Percentiles rank a stretch among this genome's conserved stretches.
phyloP scores from a whole-genome alignment of 2,329 filamentous ascomycete species.

The Aureobasidium sp. region DNA sequence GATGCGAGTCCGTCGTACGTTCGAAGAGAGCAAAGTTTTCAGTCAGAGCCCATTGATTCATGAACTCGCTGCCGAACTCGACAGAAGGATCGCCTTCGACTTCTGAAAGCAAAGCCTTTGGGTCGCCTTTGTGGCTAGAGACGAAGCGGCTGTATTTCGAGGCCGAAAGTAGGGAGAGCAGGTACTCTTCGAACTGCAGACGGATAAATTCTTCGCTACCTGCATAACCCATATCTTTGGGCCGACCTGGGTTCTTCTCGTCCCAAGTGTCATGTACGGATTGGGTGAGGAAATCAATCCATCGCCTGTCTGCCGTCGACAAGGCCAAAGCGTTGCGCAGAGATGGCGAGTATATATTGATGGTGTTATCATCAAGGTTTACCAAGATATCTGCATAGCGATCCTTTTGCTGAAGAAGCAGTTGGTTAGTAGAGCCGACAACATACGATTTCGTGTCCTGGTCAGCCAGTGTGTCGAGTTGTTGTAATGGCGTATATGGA shows the following conservation, averaged over 20 bases:
- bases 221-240: constrained; percentile 90
- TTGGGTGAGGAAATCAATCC: constrained; percentile 94
- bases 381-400: constrained; percentile 94
- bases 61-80: constrained; percentile 78
- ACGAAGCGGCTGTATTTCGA: constrained; percentile 69
- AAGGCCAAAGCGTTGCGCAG: constrained; percentile 67
- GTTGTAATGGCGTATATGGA: constrained; percentile 91
- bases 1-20: constrained; percentile 60
- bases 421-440: constrained; percentile 91
- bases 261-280: constrained; percentile 97
- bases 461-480: constrained; percentile 88
- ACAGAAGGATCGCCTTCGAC: constrained; percentile 70
- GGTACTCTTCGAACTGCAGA: constrained; percentile 93
- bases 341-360: constrained; percentile 74
- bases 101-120: constrained; percentile 52
- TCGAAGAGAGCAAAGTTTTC: constrained; percentile 91
- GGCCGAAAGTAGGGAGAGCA: constrained; percentile 77
- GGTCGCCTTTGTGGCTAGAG: constrained; percentile 38
- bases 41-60: constrained; percentile 79
- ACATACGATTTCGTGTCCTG: constrained; percentile 94
- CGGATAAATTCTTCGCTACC: constrained; percentile 97
- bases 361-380: constrained; percentile 82
- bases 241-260: constrained; percentile 74
- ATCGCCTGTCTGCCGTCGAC: constrained; percentile 79
- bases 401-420: constrained; percentile 88